These are phyloP conservation scores for Leishmania mexicana DNA, from an alignment of 208 protist species.

Conservation along the genomic window DNA sequence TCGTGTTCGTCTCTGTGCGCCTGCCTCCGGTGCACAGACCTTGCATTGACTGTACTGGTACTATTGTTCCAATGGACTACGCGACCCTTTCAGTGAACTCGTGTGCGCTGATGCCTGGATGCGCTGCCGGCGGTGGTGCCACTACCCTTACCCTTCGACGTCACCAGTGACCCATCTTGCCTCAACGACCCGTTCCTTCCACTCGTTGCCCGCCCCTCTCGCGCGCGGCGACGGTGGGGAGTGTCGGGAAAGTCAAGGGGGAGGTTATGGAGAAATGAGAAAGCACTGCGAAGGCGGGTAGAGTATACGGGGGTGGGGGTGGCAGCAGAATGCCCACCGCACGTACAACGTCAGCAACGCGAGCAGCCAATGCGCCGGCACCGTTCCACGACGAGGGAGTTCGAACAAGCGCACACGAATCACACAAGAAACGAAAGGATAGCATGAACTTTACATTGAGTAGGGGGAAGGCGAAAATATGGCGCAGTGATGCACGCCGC, in stretches of 20 bases:
- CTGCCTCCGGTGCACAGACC: not conserved
- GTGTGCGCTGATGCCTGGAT: not conserved
- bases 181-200: not conserved
- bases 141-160: not conserved
- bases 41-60: not conserved
- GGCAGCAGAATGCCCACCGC: not conserved
- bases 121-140: not conserved
- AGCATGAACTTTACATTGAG: not conserved
- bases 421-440: not conserved
- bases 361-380: not conserved
- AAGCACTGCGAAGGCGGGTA: not conserved
- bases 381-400: not conserved
- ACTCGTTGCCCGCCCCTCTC: not conserved
- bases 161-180: not conserved
- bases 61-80: no score
- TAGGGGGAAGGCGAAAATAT: not conserved
- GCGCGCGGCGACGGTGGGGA: not conserved
- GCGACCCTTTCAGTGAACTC: not conserved
- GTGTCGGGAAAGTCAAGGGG: not conserved
- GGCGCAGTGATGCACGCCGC: not conserved
- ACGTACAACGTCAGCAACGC: not conserved
- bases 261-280: not conserved
- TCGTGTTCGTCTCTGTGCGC: not conserved
- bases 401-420: not conserved
- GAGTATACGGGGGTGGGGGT: not conserved